Evolutionary conservation across 768 basidiomycete genomes (phyloP).

Genomic region (Vararia minispora): DNA sequence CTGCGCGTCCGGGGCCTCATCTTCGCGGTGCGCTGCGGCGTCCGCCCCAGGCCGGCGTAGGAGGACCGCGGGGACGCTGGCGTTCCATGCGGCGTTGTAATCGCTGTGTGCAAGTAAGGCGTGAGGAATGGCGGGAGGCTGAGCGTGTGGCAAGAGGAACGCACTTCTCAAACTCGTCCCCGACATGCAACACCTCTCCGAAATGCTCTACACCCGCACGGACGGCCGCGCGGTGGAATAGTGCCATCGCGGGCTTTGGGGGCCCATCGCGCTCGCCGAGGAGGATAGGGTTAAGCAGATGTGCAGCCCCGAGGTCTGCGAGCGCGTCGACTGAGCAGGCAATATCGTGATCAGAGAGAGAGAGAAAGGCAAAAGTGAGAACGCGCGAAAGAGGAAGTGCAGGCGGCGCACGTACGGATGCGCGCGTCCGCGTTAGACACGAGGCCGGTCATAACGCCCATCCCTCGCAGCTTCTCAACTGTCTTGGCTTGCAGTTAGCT

Average conservation of each 20-base stretch:
- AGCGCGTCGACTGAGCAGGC: slow-evolving; percentile 37
- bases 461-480: slow-evolving; percentile 36
- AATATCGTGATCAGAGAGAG: not conserved
- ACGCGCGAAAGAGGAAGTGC: not conserved
- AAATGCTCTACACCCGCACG: slow-evolving; percentile 22
- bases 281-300: slow-evolving; percentile 40
- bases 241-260: slow-evolving; percentile 54
- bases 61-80: slow-evolving; percentile 48
- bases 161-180: slow-evolving; percentile 62
- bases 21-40: slow-evolving; percentile 35
- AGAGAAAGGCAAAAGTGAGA: not conserved
- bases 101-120: slow-evolving; percentile 32
- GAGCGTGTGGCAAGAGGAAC: slow-evolving; percentile 9
- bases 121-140: not conserved
- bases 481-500: not conserved
- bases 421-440: slow-evolving; percentile 67
- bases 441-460: slow-evolving; percentile 42
- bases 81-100: slow-evolving; percentile 45
- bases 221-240: slow-evolving; percentile 40
- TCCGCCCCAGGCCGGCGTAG: slow-evolving; percentile 38
- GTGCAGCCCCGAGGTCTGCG: slow-evolving; percentile 45
- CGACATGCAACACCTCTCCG: slow-evolving; percentile 53
- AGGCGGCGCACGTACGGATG: slow-evolving; percentile 39
- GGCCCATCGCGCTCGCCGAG: slow-evolving; percentile 59
- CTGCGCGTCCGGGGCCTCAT: slow-evolving; percentile 28